Evolutionary conservation across 352 stramenopile genomes (phyloP), one percentile per base, ranked within the genome.

Genomic region (Globisporangium iwayamae): DNA sequence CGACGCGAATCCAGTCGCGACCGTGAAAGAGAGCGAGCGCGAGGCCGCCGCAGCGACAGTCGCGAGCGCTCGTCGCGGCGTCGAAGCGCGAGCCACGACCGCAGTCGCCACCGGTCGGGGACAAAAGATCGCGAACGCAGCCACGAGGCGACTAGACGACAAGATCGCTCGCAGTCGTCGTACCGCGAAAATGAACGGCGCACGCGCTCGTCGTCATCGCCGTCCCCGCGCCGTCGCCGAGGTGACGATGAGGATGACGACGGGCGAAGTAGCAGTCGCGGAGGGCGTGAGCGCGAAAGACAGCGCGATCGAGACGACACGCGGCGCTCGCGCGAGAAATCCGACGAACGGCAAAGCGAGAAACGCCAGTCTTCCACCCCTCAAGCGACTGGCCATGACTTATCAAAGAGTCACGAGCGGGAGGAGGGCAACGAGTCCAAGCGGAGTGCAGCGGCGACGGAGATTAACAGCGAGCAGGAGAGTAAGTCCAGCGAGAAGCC

Each of bases 1-100:
- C 50, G 65, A 46, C 54, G 65, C 30, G 68, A 58, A 20, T 63
- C 56, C 14, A 78, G 55, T 58, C 71, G 60, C 13, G 61, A 73
- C 16, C 65, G 60, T 0, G 62, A 65, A 16, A 51, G 55, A 20
- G 55, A 57, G 3, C 56, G 63, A 32, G 61, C 69, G 3, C 56
- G 62, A 3, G 36, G 52, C 2, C 60, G 53, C 3, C 60, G 53
- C 3, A 48, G 45, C 14, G 22, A 63, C 14, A 60, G 48, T 62
- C 69, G 58, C 55, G 76, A 65, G 63, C 50, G 65, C 16, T 63
- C 54, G 9, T 47, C 38, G 14, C 60, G 60, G 14, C 11, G 16
- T 16, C 50, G 60, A 16, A 55, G 63, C 36, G 47, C 30, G 25
- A 45, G 63, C 47, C 34, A 62, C n/a, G 62, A 67, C 4, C 39